Base-by-base conservation (phyloP, 2,329 filamentous ascomycete genomes). In the Calonectria montana region DNA sequence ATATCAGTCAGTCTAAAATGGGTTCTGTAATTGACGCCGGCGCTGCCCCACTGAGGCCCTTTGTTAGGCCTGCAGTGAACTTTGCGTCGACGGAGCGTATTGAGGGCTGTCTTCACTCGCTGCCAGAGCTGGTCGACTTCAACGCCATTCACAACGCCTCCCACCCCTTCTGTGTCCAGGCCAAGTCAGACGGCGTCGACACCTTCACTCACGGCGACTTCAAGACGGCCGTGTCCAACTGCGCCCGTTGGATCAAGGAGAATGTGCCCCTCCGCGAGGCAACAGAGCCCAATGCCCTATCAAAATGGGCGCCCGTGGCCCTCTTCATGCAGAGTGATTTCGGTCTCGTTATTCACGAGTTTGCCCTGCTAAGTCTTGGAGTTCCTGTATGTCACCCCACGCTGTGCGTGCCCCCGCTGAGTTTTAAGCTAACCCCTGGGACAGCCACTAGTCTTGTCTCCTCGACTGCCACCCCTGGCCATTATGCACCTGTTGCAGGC, bases 271-370 rank as follows among this genome's bases (percentile, higher is more conserved):
- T 67, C 7, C 64, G 55, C 3, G 45, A 43, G 27, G 29, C 53
- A 12, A 31, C 43, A 21, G 59, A 47, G 18, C 71, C 48, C n/a
- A 69, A 71, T 45, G 69, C 47, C 15, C 15, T 71, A 21, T 68
- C 64, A 4, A 70, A 65, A 25, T 67, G 59, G 65, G 70, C 70
- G 3, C 79, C 79, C 1, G 74, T 81, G 10, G 80, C 80, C 4
- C 71, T 81, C 7, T 75, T 77, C 27, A 75, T 81, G 74, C 78
- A 81, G 57, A 81, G 79, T 27, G 79, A 81, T 65, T 72, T 81
- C 48, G 76, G 75, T 4, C 69, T 82, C 12, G 73, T 81, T 18
- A 71, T 82, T 13, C 73, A 81, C 47, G 55, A 78, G 29, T 71
- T 76, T 25, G 77, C 78, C 25, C 72, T 81, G 9, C 67, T 81